Evolutionary conservation across 2,329 filamentous ascomycete genomes (phyloP), one percentile per base, ranked within the genome.

Genomic region (Akanthomyces dipterigenus): DNA sequence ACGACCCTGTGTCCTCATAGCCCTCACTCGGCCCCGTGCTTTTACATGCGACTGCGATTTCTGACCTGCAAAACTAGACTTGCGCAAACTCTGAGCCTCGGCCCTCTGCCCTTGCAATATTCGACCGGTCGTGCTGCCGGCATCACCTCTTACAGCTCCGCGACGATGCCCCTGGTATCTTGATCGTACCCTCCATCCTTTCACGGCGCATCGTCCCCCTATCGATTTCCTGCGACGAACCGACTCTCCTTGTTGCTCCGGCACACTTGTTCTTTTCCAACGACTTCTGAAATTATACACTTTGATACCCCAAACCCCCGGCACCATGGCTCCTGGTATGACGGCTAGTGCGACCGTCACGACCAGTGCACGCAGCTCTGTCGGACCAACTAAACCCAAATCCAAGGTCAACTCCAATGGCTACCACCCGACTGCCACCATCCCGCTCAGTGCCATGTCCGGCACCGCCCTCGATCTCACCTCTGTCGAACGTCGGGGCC

Each of bases 401-500:
- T 70, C 75, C n/a, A 80, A 80, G 64, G 73, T 81, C 68, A 80
- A 80, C 68, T 77, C 80, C 54, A 83, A 84, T 67, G 80, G 80
- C 64, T 80, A 81, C 61, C 79, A 82, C 64, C 77, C 80, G 11
- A 67, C 77, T 38, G 72, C 79, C 3, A 79, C 80, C 55, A 72
- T 75, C 45, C 80, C 81, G 14, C 76, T 86, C 43, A 86, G 83
- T 68, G 79, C 82, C 36, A 77, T 86, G 77, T 76, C 75, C 45
- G 85, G 82, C 66, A 64, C 78, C 62, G 85, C 91, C 51, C 80
- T 99, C 64, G 93, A 98, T 70, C 78, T 98, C 67, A 86, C 86
- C 55, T 96, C 91, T 1, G 95, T 99, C 63, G 95, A 98, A 78
- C 88, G 93, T 70, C 88, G 92, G 74, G 93, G 91, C 57, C 89